Percentiles rank a stretch among this genome's conserved stretches.
These are phyloP conservation scores for Cordyceps cicadae DNA, from an alignment of 2,329 filamentous ascomycete species.

Conservation along the genomic window DNA sequence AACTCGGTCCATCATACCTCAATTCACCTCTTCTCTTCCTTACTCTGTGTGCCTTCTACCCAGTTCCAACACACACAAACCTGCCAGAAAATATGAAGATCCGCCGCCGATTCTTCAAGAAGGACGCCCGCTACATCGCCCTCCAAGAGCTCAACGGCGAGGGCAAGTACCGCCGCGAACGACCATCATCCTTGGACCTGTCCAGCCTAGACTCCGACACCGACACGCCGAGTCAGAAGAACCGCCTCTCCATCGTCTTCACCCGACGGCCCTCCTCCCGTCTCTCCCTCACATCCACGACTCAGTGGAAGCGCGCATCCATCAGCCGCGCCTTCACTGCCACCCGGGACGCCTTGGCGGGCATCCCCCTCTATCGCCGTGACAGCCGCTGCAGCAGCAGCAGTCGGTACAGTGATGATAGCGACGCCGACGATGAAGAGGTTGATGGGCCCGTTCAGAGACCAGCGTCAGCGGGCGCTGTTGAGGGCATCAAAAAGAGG, in stretches of 20 bases:
- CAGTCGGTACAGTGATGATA: not conserved
- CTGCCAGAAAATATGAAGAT: not conserved
- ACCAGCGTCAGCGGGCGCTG: no score
- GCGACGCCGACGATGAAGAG: not conserved
- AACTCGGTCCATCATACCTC: not conserved
- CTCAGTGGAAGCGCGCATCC: constrained; percentile 1
- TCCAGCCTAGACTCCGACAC: not conserved
- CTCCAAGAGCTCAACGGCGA: constrained; percentile 4
- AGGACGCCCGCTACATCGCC: constrained; percentile 5
- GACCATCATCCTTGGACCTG: not conserved
- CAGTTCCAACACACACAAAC: not conserved
- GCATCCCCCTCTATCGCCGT: not conserved
- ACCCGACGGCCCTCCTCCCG: not conserved
- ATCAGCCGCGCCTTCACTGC: not conserved
- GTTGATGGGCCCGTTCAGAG: not conserved
- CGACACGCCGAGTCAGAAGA: not conserved
- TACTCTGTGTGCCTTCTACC: not conserved
- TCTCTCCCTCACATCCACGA: not conserved
- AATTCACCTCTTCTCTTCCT: not conserved
- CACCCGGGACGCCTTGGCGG: not conserved
- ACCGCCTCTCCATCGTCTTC: constrained; percentile 8
- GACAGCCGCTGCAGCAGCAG: not conserved
- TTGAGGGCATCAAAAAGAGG: not conserved
- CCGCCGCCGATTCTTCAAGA: constrained; percentile 1
- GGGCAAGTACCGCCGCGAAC: not conserved